Evolutionary conservation across 2,329 filamentous ascomycete species (phyloP).

Genomic region (Cladophialophora bantiana): DNA sequence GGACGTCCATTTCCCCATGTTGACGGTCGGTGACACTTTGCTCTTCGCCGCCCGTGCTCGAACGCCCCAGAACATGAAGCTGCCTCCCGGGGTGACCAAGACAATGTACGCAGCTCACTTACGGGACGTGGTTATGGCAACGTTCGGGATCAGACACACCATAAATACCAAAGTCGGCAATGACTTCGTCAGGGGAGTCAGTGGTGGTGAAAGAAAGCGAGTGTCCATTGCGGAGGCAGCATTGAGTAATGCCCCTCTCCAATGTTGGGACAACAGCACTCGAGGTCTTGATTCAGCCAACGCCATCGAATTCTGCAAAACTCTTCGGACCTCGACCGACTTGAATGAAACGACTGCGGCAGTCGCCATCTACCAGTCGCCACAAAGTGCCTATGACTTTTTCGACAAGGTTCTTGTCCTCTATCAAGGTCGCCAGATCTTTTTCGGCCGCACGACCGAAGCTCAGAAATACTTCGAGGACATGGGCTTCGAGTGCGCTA

Average conservation of each 20-base stretch:
- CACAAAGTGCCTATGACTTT: constrained; percentile 60
- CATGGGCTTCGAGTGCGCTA: constrained; percentile 67
- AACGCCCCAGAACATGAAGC: constrained; percentile 54
- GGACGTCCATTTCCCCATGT: constrained; percentile 79
- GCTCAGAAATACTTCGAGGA: constrained; percentile 70
- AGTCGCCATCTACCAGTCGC: constrained; percentile 65
- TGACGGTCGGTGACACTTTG: constrained; percentile 68
- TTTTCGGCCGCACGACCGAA: constrained; percentile 66
- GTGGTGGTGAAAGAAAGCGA: constrained; percentile 67
- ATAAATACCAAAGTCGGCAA: constrained; percentile 58
- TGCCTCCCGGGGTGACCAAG: constrained; percentile 50
- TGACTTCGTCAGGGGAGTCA: constrained; percentile 67
- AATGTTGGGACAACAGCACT: constrained; percentile 57
- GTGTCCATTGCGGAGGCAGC: constrained; percentile 64
- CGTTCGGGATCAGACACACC: constrained; percentile 60
- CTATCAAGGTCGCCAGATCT: constrained; percentile 70
- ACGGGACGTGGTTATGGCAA: constrained; percentile 55
- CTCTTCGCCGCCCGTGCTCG: constrained; percentile 63
- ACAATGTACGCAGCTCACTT: constrained; percentile 51
- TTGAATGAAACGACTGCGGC: constrained; percentile 57
- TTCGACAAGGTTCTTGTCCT: constrained; percentile 75
- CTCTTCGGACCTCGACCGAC: constrained; percentile 59
- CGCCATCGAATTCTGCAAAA: constrained; percentile 64
- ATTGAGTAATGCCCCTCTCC: constrained; percentile 50
- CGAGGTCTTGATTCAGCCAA: constrained; percentile 61